These are phyloP conservation scores for Jasminum sambac DNA, from an alignment of 257 asterid genomes.

Conservation along the genomic window DNA sequence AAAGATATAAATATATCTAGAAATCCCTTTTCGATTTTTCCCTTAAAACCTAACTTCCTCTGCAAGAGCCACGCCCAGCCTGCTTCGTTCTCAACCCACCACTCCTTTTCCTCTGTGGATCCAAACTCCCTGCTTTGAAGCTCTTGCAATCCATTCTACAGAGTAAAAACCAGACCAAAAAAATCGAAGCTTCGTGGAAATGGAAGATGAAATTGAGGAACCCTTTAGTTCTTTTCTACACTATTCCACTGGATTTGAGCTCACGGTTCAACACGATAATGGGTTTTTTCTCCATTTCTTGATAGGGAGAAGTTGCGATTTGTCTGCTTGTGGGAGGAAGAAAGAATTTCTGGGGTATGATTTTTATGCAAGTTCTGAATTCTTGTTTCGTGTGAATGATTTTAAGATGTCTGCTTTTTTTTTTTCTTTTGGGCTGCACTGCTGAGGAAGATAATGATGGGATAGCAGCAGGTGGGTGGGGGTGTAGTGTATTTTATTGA, in stretches of 20 bases:
- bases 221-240: slow-evolving; percentile 49
- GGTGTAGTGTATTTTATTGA: slow-evolving; percentile 4
- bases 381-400: slow-evolving; percentile 37
- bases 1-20: slow-evolving; percentile 11
- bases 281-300: slow-evolving; percentile 66
- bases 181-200: background rate
- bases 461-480: slow-evolving; percentile 19
- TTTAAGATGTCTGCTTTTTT: slow-evolving; percentile 29
- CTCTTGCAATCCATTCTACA: slow-evolving; percentile 62
- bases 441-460: slow-evolving; percentile 38
- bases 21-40: slow-evolving; percentile 17
- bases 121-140: slow-evolving; percentile 60
- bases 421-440: slow-evolving; percentile 17
- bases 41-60: slow-evolving; percentile 78
- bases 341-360: slow-evolving; percentile 8
- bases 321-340: slow-evolving; percentile 18
- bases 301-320: slow-evolving; percentile 18
- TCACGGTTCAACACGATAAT: slow-evolving; percentile 56
- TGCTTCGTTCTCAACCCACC: slow-evolving; percentile 97
- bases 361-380: slow-evolving; percentile 12
- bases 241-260: slow-evolving; percentile 87
- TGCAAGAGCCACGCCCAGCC: slow-evolving; percentile 98
- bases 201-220: background rate
- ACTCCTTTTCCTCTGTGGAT: slow-evolving; percentile 85
- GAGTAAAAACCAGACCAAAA: slow-evolving; percentile 19